Conservation (phyloP, 257 asterid genomes). For the Voacanga thouarsii region DNA sequence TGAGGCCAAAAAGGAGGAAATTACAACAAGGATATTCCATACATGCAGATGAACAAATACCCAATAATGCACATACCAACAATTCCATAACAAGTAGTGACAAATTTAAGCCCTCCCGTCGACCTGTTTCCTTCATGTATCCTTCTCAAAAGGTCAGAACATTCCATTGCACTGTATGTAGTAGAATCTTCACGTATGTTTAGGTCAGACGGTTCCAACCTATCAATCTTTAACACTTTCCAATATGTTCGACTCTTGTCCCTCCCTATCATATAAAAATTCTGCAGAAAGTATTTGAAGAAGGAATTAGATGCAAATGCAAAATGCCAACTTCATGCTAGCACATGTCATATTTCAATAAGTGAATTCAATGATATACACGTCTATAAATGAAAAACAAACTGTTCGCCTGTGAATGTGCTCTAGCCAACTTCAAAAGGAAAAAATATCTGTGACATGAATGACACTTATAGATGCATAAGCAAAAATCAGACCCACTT, state of each 20-base stretch:
- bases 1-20: conserved; percentile 11
- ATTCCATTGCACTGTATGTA: conserved; percentile 74
- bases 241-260: conserved; percentile 84
- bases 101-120: conserved; percentile 88
- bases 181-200: conserved; percentile 78
- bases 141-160: conserved; percentile 85
- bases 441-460: neutral
- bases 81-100: conserved; percentile 93
- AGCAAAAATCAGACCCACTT: neutral
- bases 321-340: neutral
- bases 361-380: neutral
- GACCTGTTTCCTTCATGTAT: conserved; percentile 83
- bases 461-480: neutral
- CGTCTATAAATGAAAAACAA: neutral
- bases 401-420: neutral
- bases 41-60: conserved; percentile 12
- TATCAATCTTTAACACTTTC: conserved; percentile 85
- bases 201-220: conserved; percentile 80
- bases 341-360: neutral
- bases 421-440: neutral
- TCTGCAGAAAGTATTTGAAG: conserved; percentile 47
- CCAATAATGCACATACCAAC: conserved; percentile 58
- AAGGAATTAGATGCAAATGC: neutral
- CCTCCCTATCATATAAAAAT: conserved; percentile 88
- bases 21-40: conserved; percentile 12